A percentile compares a stretch with the other conserved stretches of the same genome.
Conservation (phyloP, 148 eudicot genomes). For the Vaccinium myrtillus region DNA sequence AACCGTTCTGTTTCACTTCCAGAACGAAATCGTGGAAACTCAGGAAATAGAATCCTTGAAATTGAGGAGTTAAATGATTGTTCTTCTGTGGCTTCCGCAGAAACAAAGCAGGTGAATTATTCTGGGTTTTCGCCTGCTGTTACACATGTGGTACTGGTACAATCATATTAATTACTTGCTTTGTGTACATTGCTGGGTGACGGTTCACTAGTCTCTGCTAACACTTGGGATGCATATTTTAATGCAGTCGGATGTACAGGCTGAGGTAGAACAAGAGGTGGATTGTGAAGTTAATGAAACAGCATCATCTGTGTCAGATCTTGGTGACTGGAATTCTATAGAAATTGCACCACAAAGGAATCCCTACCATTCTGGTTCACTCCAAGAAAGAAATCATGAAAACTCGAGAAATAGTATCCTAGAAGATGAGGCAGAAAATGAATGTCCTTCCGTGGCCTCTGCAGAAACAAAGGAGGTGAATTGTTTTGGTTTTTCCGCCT, state of each 20-base stretch:
- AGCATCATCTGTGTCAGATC: no score
- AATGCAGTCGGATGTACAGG: conserved; percentile 51
- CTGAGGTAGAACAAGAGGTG: conserved; percentile 40
- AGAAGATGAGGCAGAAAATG: conserved; percentile 21
- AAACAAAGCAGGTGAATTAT: conserved; percentile 39
- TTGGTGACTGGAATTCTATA: background rate
- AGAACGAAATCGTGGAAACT: background rate
- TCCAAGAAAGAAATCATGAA: conserved; percentile 16
- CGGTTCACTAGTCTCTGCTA: background rate
- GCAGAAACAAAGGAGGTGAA: conserved; percentile 40
- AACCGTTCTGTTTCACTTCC: background rate
- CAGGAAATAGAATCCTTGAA: background rate
- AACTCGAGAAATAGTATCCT: conserved; percentile 21
- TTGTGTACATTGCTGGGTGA: background rate
- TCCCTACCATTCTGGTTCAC: conserved; percentile 13
- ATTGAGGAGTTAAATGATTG: background rate
- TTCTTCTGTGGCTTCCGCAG: conserved; percentile 31
- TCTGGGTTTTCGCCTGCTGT: background rate
- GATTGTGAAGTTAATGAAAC: no score
- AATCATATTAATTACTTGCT: background rate
- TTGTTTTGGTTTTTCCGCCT: background rate
- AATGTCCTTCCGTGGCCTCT: conserved; percentile 31
- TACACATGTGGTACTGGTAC: background rate
- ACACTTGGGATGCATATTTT: background rate
- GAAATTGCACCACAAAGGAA: conserved; percentile 10